These are phyloP conservation scores for Fusarium armeniacum DNA, from an alignment of 2,329 filamentous ascomycete species.

Conservation along the genomic window DNA sequence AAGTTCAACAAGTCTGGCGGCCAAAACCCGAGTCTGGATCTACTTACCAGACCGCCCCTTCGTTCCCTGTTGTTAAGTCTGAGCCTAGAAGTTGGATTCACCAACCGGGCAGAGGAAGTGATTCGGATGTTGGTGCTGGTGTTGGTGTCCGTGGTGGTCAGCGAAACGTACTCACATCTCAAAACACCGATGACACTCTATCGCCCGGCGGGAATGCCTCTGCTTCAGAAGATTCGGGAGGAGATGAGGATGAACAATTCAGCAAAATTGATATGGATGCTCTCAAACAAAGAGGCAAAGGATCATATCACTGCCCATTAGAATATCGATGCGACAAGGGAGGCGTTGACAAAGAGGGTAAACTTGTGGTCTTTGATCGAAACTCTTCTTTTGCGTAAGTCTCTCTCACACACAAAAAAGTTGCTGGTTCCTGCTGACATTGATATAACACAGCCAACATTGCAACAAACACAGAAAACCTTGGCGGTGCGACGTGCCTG, in stretches of 20 bases:
- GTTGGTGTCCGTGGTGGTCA: conserved; percentile 40
- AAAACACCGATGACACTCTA: conserved; percentile 30
- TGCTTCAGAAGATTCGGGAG: conserved; percentile 52
- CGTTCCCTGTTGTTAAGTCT: conserved; percentile 46
- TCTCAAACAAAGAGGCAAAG: conserved; percentile 58
- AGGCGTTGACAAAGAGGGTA: conserved; percentile 57
- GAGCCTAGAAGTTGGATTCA: conserved; percentile 39
- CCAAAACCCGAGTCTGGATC: conserved; percentile 33
- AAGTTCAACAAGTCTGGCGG: conserved; percentile 54
- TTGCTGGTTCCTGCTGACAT: conserved; percentile 38
- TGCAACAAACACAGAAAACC: conserved; percentile 61
- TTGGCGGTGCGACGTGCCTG: conserved; percentile 57
- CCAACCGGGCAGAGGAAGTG: conserved; percentile 32
- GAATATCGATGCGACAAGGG: conserved; percentile 57
- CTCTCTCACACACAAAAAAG: conserved; percentile 17
- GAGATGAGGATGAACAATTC: conserved; percentile 56
- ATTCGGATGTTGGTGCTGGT: conserved; percentile 42
- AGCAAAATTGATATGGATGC: conserved; percentile 57
- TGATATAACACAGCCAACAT: conserved; percentile 55
- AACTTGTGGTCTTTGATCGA: conserved; percentile 57
- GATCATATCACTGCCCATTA: conserved; percentile 56
- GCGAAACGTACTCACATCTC: conserved; percentile 46
- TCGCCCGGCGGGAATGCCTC: conserved; percentile 42
- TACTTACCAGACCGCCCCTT: conserved; percentile 43
- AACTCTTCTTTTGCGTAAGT: conserved; percentile 59